phyloP scores from a whole-genome alignment of 306 rosid species.

The Arachis hypogaea region DNA sequence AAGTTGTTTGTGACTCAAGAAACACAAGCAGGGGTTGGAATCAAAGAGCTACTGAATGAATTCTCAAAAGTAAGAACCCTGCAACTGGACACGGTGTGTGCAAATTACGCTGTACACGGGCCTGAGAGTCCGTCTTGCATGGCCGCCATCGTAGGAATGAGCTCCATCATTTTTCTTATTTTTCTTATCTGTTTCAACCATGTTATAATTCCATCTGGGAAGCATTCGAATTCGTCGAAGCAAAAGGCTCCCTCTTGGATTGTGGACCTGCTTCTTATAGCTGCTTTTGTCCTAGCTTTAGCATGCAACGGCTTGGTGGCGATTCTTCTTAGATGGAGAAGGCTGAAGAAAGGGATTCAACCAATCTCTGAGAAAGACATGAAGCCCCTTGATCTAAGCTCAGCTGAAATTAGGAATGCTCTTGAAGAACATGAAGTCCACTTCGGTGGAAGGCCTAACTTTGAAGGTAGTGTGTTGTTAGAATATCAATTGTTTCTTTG shows the following conservation, averaged over 20 bases:
- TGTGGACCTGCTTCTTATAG: constrained; percentile 65
- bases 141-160: constrained; percentile 65
- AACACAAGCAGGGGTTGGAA: constrained; percentile 47
- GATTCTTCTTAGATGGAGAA: constrained; percentile 63
- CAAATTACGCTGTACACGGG: constrained; percentile 59
- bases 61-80: constrained; percentile 52
- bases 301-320: constrained; percentile 52
- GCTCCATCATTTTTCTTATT: constrained; percentile 55
- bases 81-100: constrained; percentile 48
- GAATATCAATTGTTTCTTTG: too few relatives aligned
- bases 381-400: constrained; percentile 44
- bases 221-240: constrained; percentile 44
- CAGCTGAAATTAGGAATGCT: constrained; percentile 50
- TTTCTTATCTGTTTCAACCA: constrained; percentile 62
- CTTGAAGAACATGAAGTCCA: constrained; percentile 78
- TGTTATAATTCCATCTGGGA: constrained; percentile 52
- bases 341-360: constrained; percentile 58
- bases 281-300: constrained; percentile 58
- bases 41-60: constrained; percentile 51
- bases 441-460: constrained; percentile 78
- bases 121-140: constrained; percentile 64
- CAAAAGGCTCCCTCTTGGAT: constrained; percentile 66
- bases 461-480: constrained; percentile 52
- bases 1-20: constrained; percentile 82
- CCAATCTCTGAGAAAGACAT: constrained; percentile 39